phyloP scores from a whole-genome alignment of 179 eudicot genomes.

The Heliamphora pulchella region DNA sequence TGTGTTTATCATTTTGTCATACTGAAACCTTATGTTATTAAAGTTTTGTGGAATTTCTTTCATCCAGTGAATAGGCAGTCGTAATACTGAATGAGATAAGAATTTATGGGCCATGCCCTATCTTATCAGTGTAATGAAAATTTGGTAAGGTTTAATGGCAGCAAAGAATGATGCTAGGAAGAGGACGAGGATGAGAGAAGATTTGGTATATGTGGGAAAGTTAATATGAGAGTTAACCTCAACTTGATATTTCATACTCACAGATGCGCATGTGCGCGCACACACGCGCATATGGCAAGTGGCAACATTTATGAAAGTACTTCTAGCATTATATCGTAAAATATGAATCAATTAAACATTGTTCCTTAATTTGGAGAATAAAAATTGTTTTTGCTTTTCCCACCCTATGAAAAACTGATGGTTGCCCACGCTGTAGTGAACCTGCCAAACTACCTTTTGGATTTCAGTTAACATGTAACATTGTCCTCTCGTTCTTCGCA shows the following conservation, averaged over 20 bases:
- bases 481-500: neutral
- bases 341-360: neutral
- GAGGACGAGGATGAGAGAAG: neutral
- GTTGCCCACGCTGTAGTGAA: neutral
- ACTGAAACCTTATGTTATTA: neutral
- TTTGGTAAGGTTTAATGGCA: neutral
- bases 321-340: neutral
- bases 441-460: neutral
- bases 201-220: neutral
- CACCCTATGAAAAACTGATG: neutral
- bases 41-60: neutral
- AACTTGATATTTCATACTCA: neutral
- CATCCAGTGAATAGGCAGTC: neutral
- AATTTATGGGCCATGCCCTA: neutral
- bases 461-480: neutral
- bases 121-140: neutral
- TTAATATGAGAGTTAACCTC: neutral
- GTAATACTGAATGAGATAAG: neutral
- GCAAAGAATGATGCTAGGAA: neutral
- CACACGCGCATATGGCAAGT: too few species aligned
- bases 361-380: neutral
- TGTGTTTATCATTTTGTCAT: neutral
- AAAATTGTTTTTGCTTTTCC: neutral
- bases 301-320: neutral
- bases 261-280: too few species aligned